These are phyloP conservation scores for Atkinsonella texensis DNA, from an alignment of 2,329 filamentous ascomycete genomes.

Conservation along the genomic window DNA sequence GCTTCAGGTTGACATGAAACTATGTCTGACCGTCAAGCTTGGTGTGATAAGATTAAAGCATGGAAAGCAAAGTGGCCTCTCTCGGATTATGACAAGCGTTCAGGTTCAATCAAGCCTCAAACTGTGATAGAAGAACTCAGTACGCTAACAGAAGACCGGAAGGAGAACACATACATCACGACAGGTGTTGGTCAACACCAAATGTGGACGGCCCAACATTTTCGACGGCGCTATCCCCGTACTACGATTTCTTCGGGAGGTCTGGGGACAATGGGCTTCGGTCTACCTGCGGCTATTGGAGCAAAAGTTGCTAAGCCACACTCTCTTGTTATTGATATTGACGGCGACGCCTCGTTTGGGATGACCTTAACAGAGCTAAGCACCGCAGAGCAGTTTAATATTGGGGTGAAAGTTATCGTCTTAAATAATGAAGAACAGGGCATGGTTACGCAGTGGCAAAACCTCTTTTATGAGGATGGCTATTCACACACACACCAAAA, in stretches of 20 bases:
- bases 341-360: conserved; percentile 95
- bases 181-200: conserved; percentile 96
- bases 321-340: conserved; percentile 83
- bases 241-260: conserved; percentile 95
- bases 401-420: conserved; percentile 86
- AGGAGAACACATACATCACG: conserved; percentile 75
- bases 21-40: conserved; percentile 58
- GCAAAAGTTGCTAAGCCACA: conserved; percentile 67
- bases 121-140: conserved; percentile 83
- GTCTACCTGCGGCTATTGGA: conserved; percentile 86
- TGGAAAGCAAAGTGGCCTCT: conserved; percentile 93
- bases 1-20: conserved; percentile 71
- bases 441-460: conserved; percentile 98
- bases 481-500: conserved; percentile 85
- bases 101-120: conserved; percentile 83
- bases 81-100: conserved; percentile 59
- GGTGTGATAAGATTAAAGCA: conserved; percentile 77
- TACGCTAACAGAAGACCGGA: conserved; percentile 65
- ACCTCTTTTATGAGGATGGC: conserved; percentile 90
- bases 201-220: conserved; percentile 98
- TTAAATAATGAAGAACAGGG: conserved; percentile 97
- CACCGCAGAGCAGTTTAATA: conserved; percentile 88
- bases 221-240: conserved; percentile 82
- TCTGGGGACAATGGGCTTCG: conserved; percentile 79
- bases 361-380: conserved; percentile 95